These are phyloP conservation scores for Speleostelium caveatum DNA, from an alignment of 78 protist species.

Conservation along the genomic window DNA sequence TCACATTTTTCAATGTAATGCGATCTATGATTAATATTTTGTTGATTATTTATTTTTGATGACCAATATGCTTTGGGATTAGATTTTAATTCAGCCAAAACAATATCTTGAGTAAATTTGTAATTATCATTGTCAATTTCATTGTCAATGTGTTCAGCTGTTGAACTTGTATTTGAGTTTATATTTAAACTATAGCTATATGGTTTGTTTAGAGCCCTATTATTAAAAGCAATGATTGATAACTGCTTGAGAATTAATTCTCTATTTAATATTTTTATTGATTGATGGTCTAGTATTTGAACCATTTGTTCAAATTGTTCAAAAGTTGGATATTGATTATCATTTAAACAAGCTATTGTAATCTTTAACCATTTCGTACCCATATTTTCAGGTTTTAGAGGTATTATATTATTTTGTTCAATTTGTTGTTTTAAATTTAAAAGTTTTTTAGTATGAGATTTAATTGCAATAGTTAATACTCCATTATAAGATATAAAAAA, in stretches of 20 bases:
- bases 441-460: not conserved
- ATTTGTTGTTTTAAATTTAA: no score
- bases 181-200: not conserved
- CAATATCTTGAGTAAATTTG: no score
- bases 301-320: not conserved
- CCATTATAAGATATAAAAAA: not conserved
- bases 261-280: not conserved
- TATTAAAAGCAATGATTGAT: not conserved
- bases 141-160: not conserved
- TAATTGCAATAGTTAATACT: not conserved
- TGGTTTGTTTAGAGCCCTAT: not conserved
- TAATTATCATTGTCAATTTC: not conserved
- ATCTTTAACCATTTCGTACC: not conserved
- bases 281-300: not conserved
- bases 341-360: not conserved
- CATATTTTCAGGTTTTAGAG: not conserved
- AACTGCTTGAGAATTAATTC: not conserved
- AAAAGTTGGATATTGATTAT: not conserved
- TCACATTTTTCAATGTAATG: not conserved
- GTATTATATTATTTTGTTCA: not conserved
- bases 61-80: not conserved
- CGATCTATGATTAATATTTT: not conserved
- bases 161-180: not conserved
- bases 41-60: not conserved
- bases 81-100: not conserved